phyloP scores from a whole-genome alignment of 345 rosid genomes.

The Nephelium lappaceum region DNA sequence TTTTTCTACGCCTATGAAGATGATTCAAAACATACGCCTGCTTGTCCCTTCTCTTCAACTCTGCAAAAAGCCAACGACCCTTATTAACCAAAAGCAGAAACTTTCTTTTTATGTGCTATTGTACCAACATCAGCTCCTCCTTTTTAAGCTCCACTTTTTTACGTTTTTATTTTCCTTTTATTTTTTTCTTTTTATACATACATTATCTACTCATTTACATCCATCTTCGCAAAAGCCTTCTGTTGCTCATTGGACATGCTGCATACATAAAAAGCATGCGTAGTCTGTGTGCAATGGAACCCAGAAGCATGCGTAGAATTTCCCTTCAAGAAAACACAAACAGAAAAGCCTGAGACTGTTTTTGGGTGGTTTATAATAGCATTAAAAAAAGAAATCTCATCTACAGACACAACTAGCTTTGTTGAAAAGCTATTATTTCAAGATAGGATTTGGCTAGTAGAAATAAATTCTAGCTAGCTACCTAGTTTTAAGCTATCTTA shows the following conservation, averaged over 20 bases:
- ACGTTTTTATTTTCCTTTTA: neutral
- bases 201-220: neutral
- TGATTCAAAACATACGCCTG: constrained; percentile 8
- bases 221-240: neutral
- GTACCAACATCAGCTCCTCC: constrained; percentile 18
- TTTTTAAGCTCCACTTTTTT: constrained; percentile 5
- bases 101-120: constrained; percentile 8
- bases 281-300: constrained; percentile 34
- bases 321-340: neutral
- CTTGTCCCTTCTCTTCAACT: neutral
- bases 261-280: constrained; percentile 26
- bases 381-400: too few relatives aligned
- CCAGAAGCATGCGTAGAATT: constrained; percentile 21
- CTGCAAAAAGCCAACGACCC: constrained; percentile 18
- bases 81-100: neutral
- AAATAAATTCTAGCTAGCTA: neutral
- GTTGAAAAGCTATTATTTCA: neutral
- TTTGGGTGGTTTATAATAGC: neutral
- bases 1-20: constrained; percentile 19
- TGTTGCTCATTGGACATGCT: constrained; percentile 11
- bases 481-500: constrained; percentile 7
- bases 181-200: neutral
- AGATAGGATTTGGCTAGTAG: neutral
- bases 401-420: neutral
- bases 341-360: neutral